phyloP scores from a whole-genome alignment of 257 asterid species.

The Solanum dulcamara region DNA sequence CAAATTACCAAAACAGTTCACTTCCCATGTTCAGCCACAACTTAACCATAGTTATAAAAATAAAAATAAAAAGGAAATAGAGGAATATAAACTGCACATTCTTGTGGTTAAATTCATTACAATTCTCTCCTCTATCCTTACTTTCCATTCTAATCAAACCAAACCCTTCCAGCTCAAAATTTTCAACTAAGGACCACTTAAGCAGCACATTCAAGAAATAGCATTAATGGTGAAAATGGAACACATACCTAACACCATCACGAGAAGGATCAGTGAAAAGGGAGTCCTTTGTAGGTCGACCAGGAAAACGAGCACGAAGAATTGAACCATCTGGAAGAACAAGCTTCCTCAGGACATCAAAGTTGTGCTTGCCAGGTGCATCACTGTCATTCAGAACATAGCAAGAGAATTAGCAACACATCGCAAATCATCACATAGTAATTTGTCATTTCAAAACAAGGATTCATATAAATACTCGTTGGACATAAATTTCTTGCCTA shows the following conservation, averaged over 20 bases:
- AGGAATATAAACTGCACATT: not conserved
- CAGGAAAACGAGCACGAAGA: conserved; percentile 79
- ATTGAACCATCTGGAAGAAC: conserved; percentile 75
- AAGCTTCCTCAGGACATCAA: conserved; percentile 67
- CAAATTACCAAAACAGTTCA: not conserved
- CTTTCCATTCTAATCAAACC: not conserved
- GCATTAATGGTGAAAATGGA: not conserved
- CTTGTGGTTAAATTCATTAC: not conserved
- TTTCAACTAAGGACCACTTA: not conserved
- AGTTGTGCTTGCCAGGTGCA: conserved; percentile 88
- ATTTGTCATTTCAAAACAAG: not conserved
- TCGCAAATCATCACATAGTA: not conserved
- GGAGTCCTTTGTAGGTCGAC: conserved; percentile 89
- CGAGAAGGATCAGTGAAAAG: conserved; percentile 87
- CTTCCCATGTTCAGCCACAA: not conserved
- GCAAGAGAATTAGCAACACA: not conserved
- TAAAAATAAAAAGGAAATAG: not conserved
- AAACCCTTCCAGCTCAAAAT: not conserved
- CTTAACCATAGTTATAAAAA: not conserved
- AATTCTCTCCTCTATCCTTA: too few species aligned
- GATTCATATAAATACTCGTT: not conserved
- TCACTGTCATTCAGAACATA: conserved; percentile 33
- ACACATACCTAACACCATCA: conserved; percentile 68
- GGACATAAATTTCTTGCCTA: conserved; percentile 25
- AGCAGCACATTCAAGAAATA: not conserved